Evolutionary conservation across 1,284 basidiomycete genomes (phyloP), one percentile per base, ranked within the genome.

Genomic region (Meripilus lineatus): DNA sequence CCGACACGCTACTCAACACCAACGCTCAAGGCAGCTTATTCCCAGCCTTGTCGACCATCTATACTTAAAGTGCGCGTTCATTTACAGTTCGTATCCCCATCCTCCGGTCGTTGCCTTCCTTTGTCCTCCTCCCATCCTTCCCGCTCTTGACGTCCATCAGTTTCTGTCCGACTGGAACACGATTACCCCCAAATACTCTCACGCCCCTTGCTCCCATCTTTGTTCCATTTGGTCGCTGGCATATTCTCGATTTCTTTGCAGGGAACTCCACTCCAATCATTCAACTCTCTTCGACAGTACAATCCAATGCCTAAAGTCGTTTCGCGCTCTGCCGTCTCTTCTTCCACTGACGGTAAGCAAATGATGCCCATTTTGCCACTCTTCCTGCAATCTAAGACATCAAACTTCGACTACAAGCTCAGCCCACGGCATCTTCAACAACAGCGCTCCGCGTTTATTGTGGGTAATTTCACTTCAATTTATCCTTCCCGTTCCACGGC

Each of bases 401-500:
- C 44, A 30, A 22, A 24, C 37, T 40, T 48, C 38, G 33, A 45
- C 42, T 40, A 49, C 37, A 60, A 89, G 87, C 86, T 44, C 79
- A 76, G 53, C 85, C 85, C 32, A 90, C 87, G 35, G 78, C 83
- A 48, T 89, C 87, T 40, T 85, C 85, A 20, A 74, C 79, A 13
- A 79, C 88, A 40, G 75, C 84, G 33, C 71, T 90, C 46, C 79
- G 80, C 58, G 84, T 89, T 39, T 90, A 90, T 60, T 90, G 86
- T 87, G 61, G 61, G 79, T 68, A 46, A 38, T 52, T 48, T 46
- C 40, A 40, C 30, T 44, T 42, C 41, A 38, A 23, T 51, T 33
- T 40, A 21, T 47, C 37, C 35, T 26, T 43, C 40, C 42, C 32
- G 22, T 35, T 17, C 30, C 28, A 38, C 30, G 38, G 33, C 26